phyloP scores from a whole-genome alignment of 1,284 basidiomycete species.

The Inonotus hispidus region DNA sequence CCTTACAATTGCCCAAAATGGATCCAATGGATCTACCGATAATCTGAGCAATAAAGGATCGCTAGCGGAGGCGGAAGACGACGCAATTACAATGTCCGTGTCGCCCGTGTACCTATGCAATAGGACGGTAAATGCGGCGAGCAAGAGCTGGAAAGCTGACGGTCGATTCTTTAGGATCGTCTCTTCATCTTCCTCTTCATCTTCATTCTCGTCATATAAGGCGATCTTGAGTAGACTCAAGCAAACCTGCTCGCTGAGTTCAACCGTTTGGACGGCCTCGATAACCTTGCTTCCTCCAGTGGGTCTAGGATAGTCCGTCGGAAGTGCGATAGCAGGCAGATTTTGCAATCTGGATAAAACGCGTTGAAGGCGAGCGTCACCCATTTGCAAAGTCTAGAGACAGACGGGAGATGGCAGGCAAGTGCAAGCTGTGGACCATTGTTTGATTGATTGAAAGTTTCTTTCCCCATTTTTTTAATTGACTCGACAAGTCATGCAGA shows the following conservation, averaged over 20 bases:
- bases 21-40: conserved; percentile 80
- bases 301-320: conserved; percentile 94
- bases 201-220: conserved; percentile 57
- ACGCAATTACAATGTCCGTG: conserved; percentile 90
- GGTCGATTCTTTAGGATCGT: conserved; percentile 45
- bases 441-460: too few species aligned
- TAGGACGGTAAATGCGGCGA: conserved; percentile 87
- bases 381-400: conserved; percentile 28
- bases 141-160: conserved; percentile 87
- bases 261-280: conserved; percentile 68
- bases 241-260: conserved; percentile 66
- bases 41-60: conserved; percentile 85
- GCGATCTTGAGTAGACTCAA: conserved; percentile 72
- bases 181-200: conserved; percentile 46
- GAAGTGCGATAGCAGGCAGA: conserved; percentile 87
- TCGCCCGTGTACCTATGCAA: conserved; percentile 96
- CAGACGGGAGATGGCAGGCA: not conserved
- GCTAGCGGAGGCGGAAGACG: conserved; percentile 74
- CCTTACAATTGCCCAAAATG: conserved; percentile 90
- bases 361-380: conserved; percentile 39
- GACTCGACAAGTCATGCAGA: not conserved
- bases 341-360: conserved; percentile 63
- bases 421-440: not conserved
- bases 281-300: conserved; percentile 67
- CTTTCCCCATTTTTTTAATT: not conserved